Base-by-base conservation (phyloP, 768 basidiomycete species). In the Tricholoma sp. region DNA sequence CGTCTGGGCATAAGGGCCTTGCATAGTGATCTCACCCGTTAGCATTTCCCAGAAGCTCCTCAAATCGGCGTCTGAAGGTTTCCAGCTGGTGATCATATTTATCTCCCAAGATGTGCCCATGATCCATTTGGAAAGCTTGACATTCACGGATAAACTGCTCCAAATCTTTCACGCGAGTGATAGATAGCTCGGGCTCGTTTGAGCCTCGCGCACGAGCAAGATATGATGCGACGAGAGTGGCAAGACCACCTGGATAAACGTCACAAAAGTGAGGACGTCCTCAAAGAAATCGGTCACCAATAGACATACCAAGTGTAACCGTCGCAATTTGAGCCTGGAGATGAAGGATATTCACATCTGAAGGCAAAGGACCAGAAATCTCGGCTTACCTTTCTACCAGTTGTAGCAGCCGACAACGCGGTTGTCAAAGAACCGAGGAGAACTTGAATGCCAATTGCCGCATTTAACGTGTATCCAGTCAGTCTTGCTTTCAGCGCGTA, bases 171-270 rank as follows among this genome's bases (percentile, higher is more conserved):
- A 74, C 75, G 10, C 82, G 79, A 3, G 72, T 66, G 29, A 76
- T 73, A 0, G 85, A 86, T n/a, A 78, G 52, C 59, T 89, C 85
- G 1, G 89, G 89, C 61, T 90, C 88, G 35, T 81, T 80, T 0
- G 86, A 83, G 10, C 87, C 86, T 24, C 87, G 81, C 22, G 80
- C 77, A 11, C 84, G 82, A 3, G 88, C 89, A 22, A 91, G 76
- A 67, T 86, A 90, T 1, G 87, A 85, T 16, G 88, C 87, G 12
- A 85, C 78, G 18, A 89, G 19, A 0, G 88, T 91, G 3, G 87
- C 69, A 10, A 86, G 56, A n/a, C 83, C 88, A 31, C 89, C 85
- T 83, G 27, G 19, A 45, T 35, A 12, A 41, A 12, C 7, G 24
- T 34, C 24, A 14, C 14, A 47, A 27, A 32, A 34, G 55, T 47